phyloP scores from a whole-genome alignment of 2,329 filamentous ascomycete genomes.

The Ceratocystis cacaofunesta region DNA sequence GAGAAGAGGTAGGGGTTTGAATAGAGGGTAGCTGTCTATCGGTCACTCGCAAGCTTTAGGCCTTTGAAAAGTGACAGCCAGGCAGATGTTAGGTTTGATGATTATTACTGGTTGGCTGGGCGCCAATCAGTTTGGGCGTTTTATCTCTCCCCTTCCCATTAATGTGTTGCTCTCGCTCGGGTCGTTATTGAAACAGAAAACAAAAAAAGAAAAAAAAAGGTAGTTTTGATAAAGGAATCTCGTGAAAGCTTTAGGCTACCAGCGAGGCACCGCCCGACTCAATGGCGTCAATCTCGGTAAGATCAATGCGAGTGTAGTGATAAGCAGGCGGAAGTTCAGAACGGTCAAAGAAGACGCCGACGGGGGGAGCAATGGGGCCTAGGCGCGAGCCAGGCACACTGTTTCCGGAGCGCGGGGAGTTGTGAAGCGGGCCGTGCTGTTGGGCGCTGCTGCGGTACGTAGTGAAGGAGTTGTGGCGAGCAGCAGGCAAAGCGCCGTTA shows the following conservation, averaged over 20 bases:
- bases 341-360: constrained; percentile 75
- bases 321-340: constrained; percentile 77
- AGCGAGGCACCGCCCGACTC: constrained; percentile 74
- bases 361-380: constrained; percentile 53
- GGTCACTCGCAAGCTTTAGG: too few relatives aligned
- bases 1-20: background rate
- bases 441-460: constrained; percentile 64
- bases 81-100: too few relatives aligned
- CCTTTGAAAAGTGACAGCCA: too few relatives aligned
- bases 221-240: background rate
- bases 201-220: background rate
- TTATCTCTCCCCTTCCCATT: background rate
- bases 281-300: constrained; percentile 85
- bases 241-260: constrained; percentile 11
- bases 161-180: background rate
- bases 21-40: too few relatives aligned
- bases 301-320: constrained; percentile 55
- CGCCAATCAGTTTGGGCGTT: background rate
- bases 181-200: background rate
- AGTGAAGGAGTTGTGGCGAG: constrained; percentile 50
- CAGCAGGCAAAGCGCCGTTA: constrained; percentile 43
- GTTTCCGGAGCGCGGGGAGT: constrained; percentile 41
- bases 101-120: background rate
- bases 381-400: constrained; percentile 52
- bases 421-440: constrained; percentile 61